Conservation (phyloP, 495 filamentous ascomycete species). For the Lepraria neglecta region DNA sequence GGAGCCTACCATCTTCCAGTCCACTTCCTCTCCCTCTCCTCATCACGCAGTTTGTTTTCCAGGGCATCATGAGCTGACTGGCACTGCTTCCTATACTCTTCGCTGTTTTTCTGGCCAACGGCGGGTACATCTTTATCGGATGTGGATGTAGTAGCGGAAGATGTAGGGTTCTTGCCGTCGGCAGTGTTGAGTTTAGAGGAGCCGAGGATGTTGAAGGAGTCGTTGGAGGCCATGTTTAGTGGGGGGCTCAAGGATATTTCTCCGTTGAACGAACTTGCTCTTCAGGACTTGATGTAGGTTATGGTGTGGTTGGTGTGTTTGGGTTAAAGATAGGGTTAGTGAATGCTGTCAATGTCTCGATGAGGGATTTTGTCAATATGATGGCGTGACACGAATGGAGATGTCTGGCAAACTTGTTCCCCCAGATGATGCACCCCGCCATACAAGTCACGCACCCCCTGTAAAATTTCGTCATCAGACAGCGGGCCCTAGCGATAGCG, state of each 20-base stretch:
- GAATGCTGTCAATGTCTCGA: too few species aligned
- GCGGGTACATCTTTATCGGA: constrained; percentile 8
- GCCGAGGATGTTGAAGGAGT: constrained; percentile 28
- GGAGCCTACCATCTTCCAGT: constrained; percentile 12
- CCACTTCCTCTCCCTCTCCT: constrained; percentile 23
- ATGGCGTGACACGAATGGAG: too few species aligned
- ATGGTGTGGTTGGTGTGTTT: not conserved
- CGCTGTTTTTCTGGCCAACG: constrained; percentile 14
- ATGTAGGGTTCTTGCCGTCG: constrained; percentile 26
- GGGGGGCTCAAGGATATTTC: not conserved
- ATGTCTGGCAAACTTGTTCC: too few species aligned
- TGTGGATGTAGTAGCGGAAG: constrained; percentile 12
- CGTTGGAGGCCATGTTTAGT: constrained; percentile 13
- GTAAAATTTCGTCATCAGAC: too few species aligned
- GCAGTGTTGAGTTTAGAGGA: constrained; percentile 28
- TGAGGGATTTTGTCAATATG: too few species aligned
- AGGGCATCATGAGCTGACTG: constrained; percentile 21
- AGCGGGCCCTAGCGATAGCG: too few species aligned
- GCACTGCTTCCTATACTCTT: constrained; percentile 23
- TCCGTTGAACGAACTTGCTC: not conserved
- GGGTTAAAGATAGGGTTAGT: too few species aligned
- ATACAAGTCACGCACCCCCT: too few species aligned
- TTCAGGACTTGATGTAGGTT: not conserved
- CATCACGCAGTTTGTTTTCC: constrained; percentile 21
- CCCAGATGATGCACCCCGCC: too few species aligned